Evolutionary conservation across 768 basidiomycete genomes (phyloP), one percentile per base, ranked within the genome.

Genomic region (Mycena alexandri): DNA sequence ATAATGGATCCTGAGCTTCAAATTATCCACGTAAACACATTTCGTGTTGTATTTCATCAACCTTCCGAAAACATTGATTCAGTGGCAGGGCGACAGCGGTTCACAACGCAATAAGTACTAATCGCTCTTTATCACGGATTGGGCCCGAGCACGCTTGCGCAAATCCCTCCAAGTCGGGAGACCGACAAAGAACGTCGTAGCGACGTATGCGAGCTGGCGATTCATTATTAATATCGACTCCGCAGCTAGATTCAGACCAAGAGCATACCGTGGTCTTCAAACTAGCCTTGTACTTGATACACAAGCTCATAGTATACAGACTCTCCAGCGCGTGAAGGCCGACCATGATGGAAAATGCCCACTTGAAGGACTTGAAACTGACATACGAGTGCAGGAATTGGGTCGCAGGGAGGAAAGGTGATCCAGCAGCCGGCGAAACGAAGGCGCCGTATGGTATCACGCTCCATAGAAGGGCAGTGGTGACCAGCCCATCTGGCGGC

Each of bases 81-180:
- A 29, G 29, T 29, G 6, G 29, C 29, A 29, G 3, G 29, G 6
- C 29, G 29, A 29, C 29, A 29, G 29, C 29, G 29, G 29, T 29
- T 29, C 29, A 3, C 29, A 29, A 29, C 29, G n/a, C n/a, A n/a
- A n/a, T n/a, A n/a, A n/a, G n/a, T n/a, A 29, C 29, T 73, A 90
- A 74, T 92, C 79, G 12, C 85, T 85, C 76, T 93, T 94, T 89
- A 91, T 89, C 7, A 94, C 90, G 22, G 91, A 93, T 61, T 92
- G 87, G 43, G 94, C 94, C 3, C 92, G 84, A 16, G 93, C 85
- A 33, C 86, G 85, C 69, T 78, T 84, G 60, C 86, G 80, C 70
- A 93, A 77, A 68, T 87, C 84, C 16, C 56, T 44, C 83, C 87
- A 87, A 11, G 87, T 81, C 0, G 89, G 88, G 57, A 80, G 80